Conservation (phyloP, 495 filamentous ascomycete species). For the Zalerion maritima region DNA sequence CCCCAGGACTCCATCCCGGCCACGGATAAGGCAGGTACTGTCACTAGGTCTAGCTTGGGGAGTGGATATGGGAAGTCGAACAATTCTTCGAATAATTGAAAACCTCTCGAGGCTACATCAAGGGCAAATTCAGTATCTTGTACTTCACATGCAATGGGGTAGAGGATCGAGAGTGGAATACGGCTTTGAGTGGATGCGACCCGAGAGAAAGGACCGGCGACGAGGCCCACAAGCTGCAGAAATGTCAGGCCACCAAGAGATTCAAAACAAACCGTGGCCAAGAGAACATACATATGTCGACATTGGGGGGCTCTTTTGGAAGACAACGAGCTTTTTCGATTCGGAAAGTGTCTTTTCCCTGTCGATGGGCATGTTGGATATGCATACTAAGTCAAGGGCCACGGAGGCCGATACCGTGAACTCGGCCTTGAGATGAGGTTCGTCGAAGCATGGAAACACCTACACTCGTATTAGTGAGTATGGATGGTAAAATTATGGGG, state of each 20-base stretch:
- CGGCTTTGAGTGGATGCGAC: no score
- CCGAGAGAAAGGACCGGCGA: no score
- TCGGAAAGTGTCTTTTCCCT: conserved; percentile 41
- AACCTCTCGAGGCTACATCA: no score
- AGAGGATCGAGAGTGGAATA: no score
- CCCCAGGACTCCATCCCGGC: conserved; percentile 15
- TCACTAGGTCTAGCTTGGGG: conserved; percentile 10
- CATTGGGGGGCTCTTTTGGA: conserved; percentile 82
- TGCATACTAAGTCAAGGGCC: conserved; percentile 67
- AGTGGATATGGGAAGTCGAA: conserved; percentile 5
- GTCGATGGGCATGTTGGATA: conserved; percentile 91
- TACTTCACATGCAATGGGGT: no score
- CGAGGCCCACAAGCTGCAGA: no score
- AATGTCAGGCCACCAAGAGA: no score
- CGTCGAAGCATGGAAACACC: conserved; percentile 98
- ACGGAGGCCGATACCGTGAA: conserved; percentile 88
- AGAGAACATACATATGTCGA: no score
- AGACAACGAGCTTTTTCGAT: conserved; percentile 63
- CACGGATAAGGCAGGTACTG: conserved; percentile 2
- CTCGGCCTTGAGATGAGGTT: conserved; percentile 89
- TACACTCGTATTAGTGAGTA: no score
- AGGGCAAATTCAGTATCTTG: no score
- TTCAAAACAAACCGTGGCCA: no score
- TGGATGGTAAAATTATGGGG: no score
- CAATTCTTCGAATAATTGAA: not conserved